A percentile compares a stretch with the other conserved stretches of the same genome.
Evolutionary conservation across 129 eudicot genomes (phyloP).

Genomic region (Ambrosia trifida): DNA sequence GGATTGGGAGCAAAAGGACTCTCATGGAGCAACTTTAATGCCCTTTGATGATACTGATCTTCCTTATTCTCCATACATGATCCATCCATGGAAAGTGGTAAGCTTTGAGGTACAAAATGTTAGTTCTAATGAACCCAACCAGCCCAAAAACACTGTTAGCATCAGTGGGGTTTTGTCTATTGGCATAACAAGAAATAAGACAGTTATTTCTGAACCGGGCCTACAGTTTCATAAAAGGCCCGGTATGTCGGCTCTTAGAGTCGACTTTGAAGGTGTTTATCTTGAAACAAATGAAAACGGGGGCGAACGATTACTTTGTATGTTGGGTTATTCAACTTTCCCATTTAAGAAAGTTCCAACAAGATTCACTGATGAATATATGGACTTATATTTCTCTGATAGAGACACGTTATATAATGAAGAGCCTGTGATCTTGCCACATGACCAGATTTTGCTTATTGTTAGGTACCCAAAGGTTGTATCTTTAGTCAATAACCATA

Average conservation of each 20-base stretch:
- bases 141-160: slow-evolving; percentile 28
- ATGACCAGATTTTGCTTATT: slow-evolving; percentile 36
- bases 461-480: slow-evolving; percentile 31
- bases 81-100: slow-evolving; percentile 35
- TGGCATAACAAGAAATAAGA: slow-evolving; percentile 39
- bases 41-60: slow-evolving; percentile 45
- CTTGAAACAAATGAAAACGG: slow-evolving; percentile 32
- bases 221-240: slow-evolving; percentile 28
- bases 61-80: slow-evolving; percentile 21
- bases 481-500: slow-evolving; percentile 2
- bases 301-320: slow-evolving; percentile 37
- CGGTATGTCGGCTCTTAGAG: slow-evolving; percentile 45
- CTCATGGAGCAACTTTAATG: slow-evolving; percentile 40
- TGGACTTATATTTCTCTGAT: slow-evolving; percentile 1
- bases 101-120: slow-evolving; percentile 37
- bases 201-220: slow-evolving; percentile 16
- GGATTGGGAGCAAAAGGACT: slow-evolving; percentile 44
- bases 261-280: slow-evolving; percentile 45
- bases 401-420: slow-evolving; percentile 10
- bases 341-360: slow-evolving; percentile 33
- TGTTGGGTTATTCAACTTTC: slow-evolving; percentile 46
- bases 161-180: slow-evolving; percentile 39
- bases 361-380: slow-evolving; percentile 23
- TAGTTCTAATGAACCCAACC: slow-evolving; percentile 17
- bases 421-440: slow-evolving; percentile 26